These are phyloP conservation scores for Ophiostoma quercus DNA, from an alignment of 2,329 filamentous ascomycete genomes.

Conservation along the genomic window DNA sequence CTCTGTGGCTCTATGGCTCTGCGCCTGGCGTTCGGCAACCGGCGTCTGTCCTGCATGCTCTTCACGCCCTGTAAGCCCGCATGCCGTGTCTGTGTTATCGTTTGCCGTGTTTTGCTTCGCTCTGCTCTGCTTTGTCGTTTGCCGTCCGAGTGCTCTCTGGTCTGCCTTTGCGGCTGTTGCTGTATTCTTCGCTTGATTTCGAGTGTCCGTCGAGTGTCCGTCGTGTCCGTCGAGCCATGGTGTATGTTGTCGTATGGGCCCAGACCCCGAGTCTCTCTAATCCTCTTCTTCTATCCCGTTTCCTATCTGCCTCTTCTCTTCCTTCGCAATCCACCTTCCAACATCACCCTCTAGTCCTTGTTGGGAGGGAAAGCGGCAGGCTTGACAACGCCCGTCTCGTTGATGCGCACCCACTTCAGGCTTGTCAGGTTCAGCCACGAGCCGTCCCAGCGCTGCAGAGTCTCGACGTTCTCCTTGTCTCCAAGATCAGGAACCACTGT, in stretches of 20 bases:
- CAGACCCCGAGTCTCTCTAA: not conserved
- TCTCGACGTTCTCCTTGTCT: slow-evolving; percentile 57
- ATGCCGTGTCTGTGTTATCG: not conserved
- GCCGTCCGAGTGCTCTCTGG: not conserved
- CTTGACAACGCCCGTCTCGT: slow-evolving; percentile 57
- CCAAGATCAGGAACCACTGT: slow-evolving; percentile 70
- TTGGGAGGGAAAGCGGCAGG: slow-evolving; percentile 74
- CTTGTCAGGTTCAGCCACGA: slow-evolving; percentile 75
- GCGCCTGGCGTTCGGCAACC: not conserved
- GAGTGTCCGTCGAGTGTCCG: not conserved
- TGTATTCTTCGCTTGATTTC: not conserved
- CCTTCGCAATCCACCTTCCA: no score
- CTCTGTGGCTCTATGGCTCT: no score
- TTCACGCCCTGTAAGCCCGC: not conserved
- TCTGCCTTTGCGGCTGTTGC: not conserved
- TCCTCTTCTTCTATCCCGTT: not conserved
- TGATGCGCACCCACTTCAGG: slow-evolving; percentile 71
- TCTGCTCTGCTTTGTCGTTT: not conserved
- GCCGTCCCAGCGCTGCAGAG: slow-evolving; percentile 71
- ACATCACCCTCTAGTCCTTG: slow-evolving; percentile 23
- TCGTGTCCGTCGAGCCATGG: not conserved
- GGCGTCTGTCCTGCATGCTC: slow-evolving; percentile 9
- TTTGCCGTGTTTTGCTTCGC: not conserved
- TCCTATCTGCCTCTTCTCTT: not conserved
- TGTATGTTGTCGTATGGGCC: not conserved